A percentile compares a stretch with the other conserved stretches of the same genome.
Evolutionary conservation across 768 basidiomycete species (phyloP).

Genomic region (Galerina sulciceps): DNA sequence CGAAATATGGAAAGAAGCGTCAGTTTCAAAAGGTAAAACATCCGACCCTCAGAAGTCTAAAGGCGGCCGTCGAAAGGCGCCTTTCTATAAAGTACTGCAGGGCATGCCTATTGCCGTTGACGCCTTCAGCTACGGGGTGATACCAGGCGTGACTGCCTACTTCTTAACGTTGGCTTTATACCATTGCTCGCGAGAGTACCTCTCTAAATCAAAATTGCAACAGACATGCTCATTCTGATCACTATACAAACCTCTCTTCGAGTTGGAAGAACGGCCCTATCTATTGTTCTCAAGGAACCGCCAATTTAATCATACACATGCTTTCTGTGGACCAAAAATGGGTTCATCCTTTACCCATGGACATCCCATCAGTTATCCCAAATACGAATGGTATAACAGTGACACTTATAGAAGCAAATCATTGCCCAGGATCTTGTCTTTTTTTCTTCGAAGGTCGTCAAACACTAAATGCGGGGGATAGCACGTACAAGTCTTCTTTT

Average conservation of each 20-base stretch:
- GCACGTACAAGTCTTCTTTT: slow-evolving; percentile 67
- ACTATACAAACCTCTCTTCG: slow-evolving; percentile 90
- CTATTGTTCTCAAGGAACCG: slow-evolving; percentile 94
- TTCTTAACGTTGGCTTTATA: slow-evolving; percentile 73
- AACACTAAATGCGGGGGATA: slow-evolving; percentile 88
- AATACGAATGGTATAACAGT: slow-evolving; percentile 85
- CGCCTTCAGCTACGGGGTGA: slow-evolving; percentile 92
- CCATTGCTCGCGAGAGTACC: not conserved
- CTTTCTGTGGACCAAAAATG: slow-evolving; percentile 87
- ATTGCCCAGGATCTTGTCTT: slow-evolving; percentile 94
- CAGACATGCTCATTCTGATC: slow-evolving; percentile 97
- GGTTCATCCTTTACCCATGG: slow-evolving; percentile 87
- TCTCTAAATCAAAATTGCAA: slow-evolving; percentile 13
- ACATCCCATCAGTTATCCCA: slow-evolving; percentile 74
- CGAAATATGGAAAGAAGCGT: slow-evolving; percentile 85
- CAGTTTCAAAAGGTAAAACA: slow-evolving; percentile 50
- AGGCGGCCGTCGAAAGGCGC: slow-evolving; percentile 71
- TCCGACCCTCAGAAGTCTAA: slow-evolving; percentile 50
- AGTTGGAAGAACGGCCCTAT: slow-evolving; percentile 92
- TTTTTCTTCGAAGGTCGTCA: slow-evolving; percentile 95
- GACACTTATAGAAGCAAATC: slow-evolving; percentile 97
- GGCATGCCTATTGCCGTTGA: slow-evolving; percentile 99
- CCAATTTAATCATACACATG: slow-evolving; percentile 91
- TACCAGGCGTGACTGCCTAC: slow-evolving; percentile 89
- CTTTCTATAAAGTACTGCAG: slow-evolving; percentile 94